phyloP scores from a whole-genome alignment of 257 asterid genomes.

The Fraxinus excelsior region DNA sequence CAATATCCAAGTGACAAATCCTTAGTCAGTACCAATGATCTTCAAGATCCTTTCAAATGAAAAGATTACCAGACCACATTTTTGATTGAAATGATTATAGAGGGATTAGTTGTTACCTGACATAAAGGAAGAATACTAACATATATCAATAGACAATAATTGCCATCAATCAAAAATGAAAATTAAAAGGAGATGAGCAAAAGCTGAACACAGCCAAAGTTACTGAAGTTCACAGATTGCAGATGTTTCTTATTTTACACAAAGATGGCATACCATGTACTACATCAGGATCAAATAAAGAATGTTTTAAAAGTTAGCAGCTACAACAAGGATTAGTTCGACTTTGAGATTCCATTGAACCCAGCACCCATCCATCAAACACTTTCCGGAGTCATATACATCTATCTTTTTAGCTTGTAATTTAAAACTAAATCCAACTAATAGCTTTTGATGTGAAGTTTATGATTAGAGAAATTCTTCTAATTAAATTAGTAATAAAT shows the following conservation, averaged over 20 bases:
- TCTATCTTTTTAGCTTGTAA: neutral
- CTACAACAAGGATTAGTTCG: neutral
- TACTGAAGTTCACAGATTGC: neutral
- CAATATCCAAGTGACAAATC: slow-evolving; percentile 55
- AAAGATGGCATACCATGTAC: neutral
- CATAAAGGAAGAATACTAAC: neutral
- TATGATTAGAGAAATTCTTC: neutral
- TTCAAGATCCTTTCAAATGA: slow-evolving; percentile 34
- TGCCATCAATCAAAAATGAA: neutral
- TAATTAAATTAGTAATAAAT: neutral
- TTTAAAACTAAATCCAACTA: neutral
- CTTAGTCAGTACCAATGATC: slow-evolving; percentile 41
- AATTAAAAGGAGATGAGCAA: neutral
- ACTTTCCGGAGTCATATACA: neutral
- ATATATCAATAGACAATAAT: neutral
- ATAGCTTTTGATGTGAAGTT: neutral
- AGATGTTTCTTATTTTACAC: neutral
- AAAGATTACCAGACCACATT: slow-evolving; percentile 50
- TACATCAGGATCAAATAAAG: neutral
- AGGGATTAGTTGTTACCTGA: slow-evolving; percentile 34
- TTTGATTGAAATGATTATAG: slow-evolving; percentile 31
- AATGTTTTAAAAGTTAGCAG: neutral
- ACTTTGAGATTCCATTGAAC: neutral
- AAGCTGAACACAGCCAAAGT: neutral
- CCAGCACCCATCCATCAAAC: neutral